Base-by-base conservation (phyloP, 495 filamentous ascomycete species). In the Aspergillus sparsus region DNA sequence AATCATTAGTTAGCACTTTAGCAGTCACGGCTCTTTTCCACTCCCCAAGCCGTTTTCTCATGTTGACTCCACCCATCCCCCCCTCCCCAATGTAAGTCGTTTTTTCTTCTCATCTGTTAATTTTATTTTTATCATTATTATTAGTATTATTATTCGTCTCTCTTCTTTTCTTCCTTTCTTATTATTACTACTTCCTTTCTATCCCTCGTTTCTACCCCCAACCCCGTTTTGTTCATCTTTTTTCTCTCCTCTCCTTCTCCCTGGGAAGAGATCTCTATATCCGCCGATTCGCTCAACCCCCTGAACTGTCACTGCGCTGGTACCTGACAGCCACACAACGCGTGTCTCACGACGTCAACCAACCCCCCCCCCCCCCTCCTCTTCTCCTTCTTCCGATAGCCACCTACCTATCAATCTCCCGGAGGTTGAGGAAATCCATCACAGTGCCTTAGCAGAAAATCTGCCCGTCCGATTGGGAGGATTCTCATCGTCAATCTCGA, bases 311-410 rank as follows among this genome's bases (percentile, higher is more conserved):
- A 31, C 42, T 60, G 58, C 50, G 50, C 58, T 54, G 16, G 50
- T 60, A 54, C 65, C 62, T 67, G 60, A 53, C 59, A 53, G 50
- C 60, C 49, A 51, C 47, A 54, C 50, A 45, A 63, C 66, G 63
- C 62, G 62, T 65, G 66, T 63, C 57, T 44, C 39, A 53, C 63
- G 60, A 65, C 62, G 57, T 65, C 62, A 59, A 61, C 54, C 45
- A 45, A 37, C 35, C 41, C 49, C 27, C 53, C 56, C 45, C 36
- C 36, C 36, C 47, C 32, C 37, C n/a, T n/a, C n/a, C 21, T 11
- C 13, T 7, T 10, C 39, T 33, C 58, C 37, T 41, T n/a, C 41
- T 57, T 33, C 45, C 49, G 55, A 49, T 10, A 49, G 42, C 16
- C 15, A 53, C 16, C 44, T 39, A 54, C 42, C 51, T 18, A 46